These are phyloP conservation scores for Arthrinium phaeospermum DNA, from an alignment of 2,329 filamentous ascomycete genomes.

Conservation along the genomic window DNA sequence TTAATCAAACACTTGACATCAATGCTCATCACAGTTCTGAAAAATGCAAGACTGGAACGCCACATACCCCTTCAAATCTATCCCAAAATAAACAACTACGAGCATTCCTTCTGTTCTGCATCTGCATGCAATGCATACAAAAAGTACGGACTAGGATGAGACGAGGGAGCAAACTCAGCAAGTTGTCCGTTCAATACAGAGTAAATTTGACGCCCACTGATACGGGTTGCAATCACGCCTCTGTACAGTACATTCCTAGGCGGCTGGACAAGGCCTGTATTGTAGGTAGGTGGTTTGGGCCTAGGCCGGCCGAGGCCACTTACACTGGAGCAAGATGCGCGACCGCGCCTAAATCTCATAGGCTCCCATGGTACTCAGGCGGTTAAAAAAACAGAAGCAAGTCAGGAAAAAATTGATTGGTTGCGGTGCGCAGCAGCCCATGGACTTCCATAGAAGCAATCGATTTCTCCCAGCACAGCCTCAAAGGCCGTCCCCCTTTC, in stretches of 20 bases:
- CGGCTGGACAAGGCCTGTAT: neutral
- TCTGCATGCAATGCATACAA: neutral
- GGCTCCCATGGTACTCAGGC: neutral
- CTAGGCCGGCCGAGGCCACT: conserved; percentile 8
- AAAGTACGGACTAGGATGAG: neutral
- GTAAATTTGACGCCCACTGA: neutral
- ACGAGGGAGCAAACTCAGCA: neutral
- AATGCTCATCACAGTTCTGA: conserved; percentile 1
- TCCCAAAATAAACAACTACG: neutral
- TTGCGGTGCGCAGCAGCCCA: neutral
- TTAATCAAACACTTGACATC: neutral
- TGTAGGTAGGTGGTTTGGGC: neutral
- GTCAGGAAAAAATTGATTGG: neutral
- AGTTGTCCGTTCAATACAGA: neutral
- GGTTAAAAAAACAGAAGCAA: neutral
- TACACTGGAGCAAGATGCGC: conserved; percentile 2
- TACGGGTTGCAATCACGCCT: neutral
- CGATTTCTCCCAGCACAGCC: conserved; percentile 16
- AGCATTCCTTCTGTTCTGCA: neutral
- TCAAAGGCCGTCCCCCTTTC: conserved; percentile 7
- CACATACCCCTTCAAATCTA: conserved; percentile 6
- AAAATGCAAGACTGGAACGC: neutral
- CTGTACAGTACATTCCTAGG: neutral
- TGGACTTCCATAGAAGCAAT: conserved; percentile 2
- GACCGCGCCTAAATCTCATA: conserved; percentile 6